Evolutionary conservation across 345 rosid species (phyloP).

Genomic region (Eucalyptus rudis): DNA sequence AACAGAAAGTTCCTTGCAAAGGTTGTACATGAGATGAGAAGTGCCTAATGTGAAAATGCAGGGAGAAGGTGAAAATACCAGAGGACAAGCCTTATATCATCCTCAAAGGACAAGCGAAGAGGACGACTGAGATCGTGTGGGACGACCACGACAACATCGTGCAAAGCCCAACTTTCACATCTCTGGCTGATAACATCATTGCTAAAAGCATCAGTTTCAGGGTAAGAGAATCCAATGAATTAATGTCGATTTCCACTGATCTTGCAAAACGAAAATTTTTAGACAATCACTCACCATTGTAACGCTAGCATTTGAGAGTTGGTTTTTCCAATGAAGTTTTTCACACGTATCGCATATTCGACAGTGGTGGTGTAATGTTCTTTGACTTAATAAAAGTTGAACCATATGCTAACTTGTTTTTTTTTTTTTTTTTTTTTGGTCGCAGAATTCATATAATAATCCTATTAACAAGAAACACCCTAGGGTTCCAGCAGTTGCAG

Average conservation of each 20-base stretch:
- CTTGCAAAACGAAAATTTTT: neutral
- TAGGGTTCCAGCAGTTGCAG: conserved; percentile 17
- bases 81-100: conserved; percentile 51
- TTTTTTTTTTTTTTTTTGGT: neutral
- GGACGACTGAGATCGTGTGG: conserved; percentile 46
- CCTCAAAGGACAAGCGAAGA: conserved; percentile 44
- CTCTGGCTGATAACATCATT: conserved; percentile 41
- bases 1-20: neutral
- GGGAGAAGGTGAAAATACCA: conserved; percentile 73
- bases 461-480: neutral
- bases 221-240: conserved; percentile 8
- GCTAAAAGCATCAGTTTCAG: conserved; percentile 36
- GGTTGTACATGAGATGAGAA: neutral
- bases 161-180: conserved; percentile 51
- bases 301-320: neutral
- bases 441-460: conserved; percentile 27
- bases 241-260: neutral
- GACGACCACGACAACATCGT: conserved; percentile 29
- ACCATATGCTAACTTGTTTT: neutral
- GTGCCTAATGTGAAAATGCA: neutral
- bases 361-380: neutral
- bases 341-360: neutral
- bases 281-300: neutral
- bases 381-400: neutral
- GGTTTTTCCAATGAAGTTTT: neutral